A percentile compares a stretch with the other conserved stretches of the same genome.
Evolutionary conservation across 768 basidiomycete species (phyloP).

Genomic region (Tulasnella sp.): DNA sequence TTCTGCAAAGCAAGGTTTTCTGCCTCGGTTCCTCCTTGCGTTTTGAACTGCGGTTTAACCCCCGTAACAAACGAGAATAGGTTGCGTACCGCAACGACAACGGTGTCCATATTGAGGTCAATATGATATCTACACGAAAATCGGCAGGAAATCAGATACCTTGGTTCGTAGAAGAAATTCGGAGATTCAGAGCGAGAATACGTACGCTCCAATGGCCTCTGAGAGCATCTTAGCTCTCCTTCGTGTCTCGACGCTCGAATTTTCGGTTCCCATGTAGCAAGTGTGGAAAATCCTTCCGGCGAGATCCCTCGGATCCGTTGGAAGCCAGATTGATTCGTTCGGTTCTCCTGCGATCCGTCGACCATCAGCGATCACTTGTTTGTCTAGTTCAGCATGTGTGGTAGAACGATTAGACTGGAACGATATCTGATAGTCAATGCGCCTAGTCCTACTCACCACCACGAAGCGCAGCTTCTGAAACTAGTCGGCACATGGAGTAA

Average conservation of each 20-base stretch:
- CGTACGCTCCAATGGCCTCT: conserved; percentile 79
- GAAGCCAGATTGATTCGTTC: conserved; percentile 69
- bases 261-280: conserved; percentile 98
- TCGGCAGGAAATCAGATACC: too few species aligned
- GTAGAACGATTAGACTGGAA: too few species aligned
- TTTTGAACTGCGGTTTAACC: conserved; percentile 60
- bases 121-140: conserved; percentile 62
- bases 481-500: conserved; percentile 90
- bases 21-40: conserved; percentile 71
- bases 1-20: conserved; percentile 98
- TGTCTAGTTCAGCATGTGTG: conserved; percentile 34
- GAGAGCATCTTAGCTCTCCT: conserved; percentile 77
- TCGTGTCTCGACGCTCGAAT: conserved; percentile 81
- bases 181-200: background rate
- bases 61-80: conserved; percentile 79
- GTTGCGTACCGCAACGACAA: conserved; percentile 74
- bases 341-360: conserved; percentile 79
- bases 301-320: conserved; percentile 81
- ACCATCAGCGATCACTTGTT: conserved; percentile 83
- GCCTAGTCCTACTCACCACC: conserved; percentile 44
- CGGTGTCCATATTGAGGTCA: conserved; percentile 90
- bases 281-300: conserved; percentile 85
- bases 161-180: too few species aligned
- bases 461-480: conserved; percentile 60
- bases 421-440: background rate